Conservation (phyloP, 352 stramenopile species). For the Globisporangium cylindrosporum region DNA sequence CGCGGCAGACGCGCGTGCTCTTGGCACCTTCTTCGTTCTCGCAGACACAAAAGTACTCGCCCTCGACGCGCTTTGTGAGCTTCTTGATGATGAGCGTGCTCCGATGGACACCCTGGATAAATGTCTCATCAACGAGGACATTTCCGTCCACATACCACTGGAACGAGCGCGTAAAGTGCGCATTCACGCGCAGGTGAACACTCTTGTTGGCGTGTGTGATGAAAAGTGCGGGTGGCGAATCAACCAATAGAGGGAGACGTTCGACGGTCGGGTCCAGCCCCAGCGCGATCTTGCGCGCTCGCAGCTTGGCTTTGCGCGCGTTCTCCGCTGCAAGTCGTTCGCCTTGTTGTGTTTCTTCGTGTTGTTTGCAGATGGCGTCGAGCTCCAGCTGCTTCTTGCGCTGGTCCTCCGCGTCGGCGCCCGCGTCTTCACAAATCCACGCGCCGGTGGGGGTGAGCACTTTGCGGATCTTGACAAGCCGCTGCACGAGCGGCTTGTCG, state of each 20-base stretch:
- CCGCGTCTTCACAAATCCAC: conserved; percentile 54
- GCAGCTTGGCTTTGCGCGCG: conserved; percentile 34
- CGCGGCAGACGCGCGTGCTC: conserved; percentile 30
- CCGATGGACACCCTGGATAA: conserved; percentile 21
- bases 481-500: conserved; percentile 32
- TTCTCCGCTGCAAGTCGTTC: conserved; percentile 37
- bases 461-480: conserved; percentile 44
- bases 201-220: conserved; percentile 20
- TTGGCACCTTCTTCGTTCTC: conserved; percentile 56
- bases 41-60: conserved; percentile 61
- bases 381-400: conserved; percentile 28
- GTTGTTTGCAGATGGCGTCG: conserved; percentile 18
- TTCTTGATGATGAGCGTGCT: conserved; percentile 37
- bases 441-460: conserved; percentile 44
- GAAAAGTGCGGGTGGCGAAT: conserved; percentile 27
- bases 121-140: conserved; percentile 14
- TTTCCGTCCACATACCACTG: conserved; percentile 55
- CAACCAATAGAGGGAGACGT: conserved; percentile 36
- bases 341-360: conserved; percentile 30
- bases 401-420: conserved; percentile 41
- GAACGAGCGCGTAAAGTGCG: conserved; percentile 33
- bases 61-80: conserved; percentile 40
- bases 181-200: conserved; percentile 42
- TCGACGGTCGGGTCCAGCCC: conserved; percentile 46
- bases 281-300: conserved; percentile 58